Base-by-base conservation (phyloP, 1,284 basidiomycete genomes). In the Thelephora terrestris region DNA sequence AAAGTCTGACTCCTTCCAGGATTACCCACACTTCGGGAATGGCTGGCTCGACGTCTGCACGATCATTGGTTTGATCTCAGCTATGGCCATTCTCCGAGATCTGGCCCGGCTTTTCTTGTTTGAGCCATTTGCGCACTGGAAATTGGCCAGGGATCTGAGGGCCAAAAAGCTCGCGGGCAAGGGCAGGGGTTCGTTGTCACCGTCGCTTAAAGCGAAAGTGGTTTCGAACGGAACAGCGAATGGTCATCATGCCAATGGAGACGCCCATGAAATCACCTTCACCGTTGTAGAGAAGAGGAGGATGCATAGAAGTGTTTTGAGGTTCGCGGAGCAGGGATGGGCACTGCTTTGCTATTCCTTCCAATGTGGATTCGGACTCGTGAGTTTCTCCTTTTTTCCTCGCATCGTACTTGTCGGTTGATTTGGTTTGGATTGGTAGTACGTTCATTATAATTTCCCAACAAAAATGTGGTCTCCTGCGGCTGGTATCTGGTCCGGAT, bases 251-350 rank as follows among this genome's bases (percentile, higher is more conserved):
- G 43, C 39, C 48, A 54, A 57, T 48, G 50, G 51, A 17, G 52
- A 57, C 29, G 51, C 45, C 24, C 29, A 32, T 32, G 37, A 49
- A 37, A 27, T 51, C 29, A n/a, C 34, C 4, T 53, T 62, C 43
- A 54, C 60, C 35, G 52, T 51, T 46, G 38, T 46, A 52, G 75
- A 85, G 57, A 66, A 72, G 9, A 74, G 70, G 40, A 73, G 69
- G 53, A 68, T 88, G 52, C 76, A 84, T 48, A 77, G 86, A 61
- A 83, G 79, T 53, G 80, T 91, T 39, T 64, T 87, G 43, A 75
- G 95, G 52, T 98, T 98, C 61, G 90, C 91, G 4, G 95, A 98
- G 66, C 95, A 99, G 68, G 87, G 90, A 46, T 99, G 92, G 90
- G 80, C 81, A 39, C 73, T 85, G 45, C 65, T 88, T 42, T 97